Conservation (phyloP, 257 asterid species). For the Solanum etuberosum region DNA sequence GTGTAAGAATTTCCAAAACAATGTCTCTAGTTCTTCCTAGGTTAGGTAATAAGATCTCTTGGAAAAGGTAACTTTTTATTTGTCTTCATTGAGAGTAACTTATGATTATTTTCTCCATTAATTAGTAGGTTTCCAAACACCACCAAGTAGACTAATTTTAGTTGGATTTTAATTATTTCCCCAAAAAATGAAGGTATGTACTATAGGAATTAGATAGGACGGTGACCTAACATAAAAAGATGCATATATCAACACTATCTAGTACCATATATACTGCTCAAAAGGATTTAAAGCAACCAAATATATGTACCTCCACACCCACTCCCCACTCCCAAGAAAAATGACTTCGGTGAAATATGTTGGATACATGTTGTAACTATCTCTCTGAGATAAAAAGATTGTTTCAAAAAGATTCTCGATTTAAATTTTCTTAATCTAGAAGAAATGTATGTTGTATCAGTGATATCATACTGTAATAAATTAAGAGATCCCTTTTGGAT, state of each 20-base stretch:
- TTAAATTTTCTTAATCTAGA: not conserved
- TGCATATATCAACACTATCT: not conserved
- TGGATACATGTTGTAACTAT: not conserved
- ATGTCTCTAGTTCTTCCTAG: not conserved
- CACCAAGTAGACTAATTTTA: not conserved
- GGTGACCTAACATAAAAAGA: not conserved
- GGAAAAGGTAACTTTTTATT: not conserved
- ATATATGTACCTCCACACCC: not conserved
- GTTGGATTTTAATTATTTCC: not conserved
- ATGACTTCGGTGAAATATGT: not conserved
- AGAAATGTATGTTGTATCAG: not conserved
- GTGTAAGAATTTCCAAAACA: not conserved
- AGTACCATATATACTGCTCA: not conserved
- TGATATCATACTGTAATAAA: not conserved
- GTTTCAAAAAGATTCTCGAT: not conserved
- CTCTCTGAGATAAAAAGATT: too few relatives aligned
- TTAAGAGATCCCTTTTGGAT: not conserved
- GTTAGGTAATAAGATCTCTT: not conserved
- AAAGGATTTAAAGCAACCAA: not conserved
- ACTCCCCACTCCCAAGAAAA: not conserved
- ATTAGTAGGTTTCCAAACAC: not conserved
- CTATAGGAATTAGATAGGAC: not conserved
- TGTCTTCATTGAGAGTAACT: not conserved
- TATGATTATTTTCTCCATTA: not conserved
- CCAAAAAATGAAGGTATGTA: not conserved